Evolutionary conservation across 1,139 yeast species (phyloP).

Genomic region (Scheffersomyces lignicola): DNA sequence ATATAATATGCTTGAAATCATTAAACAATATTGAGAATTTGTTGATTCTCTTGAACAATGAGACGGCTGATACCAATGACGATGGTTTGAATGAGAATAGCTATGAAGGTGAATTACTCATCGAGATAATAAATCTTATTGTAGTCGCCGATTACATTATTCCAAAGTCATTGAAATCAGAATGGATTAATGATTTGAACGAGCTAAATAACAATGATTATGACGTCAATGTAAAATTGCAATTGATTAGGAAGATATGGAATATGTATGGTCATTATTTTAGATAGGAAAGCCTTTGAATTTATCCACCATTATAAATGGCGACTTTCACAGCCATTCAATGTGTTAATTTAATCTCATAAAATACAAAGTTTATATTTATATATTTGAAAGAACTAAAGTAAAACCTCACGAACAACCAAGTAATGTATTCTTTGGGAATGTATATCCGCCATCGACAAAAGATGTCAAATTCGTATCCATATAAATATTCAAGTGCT

Average conservation of each 20-base stretch:
- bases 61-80: slow-evolving; percentile 51
- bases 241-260: slow-evolving; percentile 54
- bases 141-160: slow-evolving; percentile 47
- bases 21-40: slow-evolving; percentile 61
- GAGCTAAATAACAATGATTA: slow-evolving; percentile 42
- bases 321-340: too few species aligned
- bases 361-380: too few species aligned
- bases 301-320: too few species aligned
- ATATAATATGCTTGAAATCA: slow-evolving; percentile 47
- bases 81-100: slow-evolving; percentile 37
- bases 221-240: slow-evolving; percentile 32
- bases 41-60: slow-evolving; percentile 25
- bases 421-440: slow-evolving; percentile 49
- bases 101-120: slow-evolving; percentile 53
- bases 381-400: too few species aligned
- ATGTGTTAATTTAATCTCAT: too few species aligned
- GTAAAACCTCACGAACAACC: slow-evolving; percentile 14
- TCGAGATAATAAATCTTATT: slow-evolving; percentile 59
- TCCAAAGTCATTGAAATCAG: slow-evolving; percentile 45
- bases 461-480: slow-evolving; percentile 67
- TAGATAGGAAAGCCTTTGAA: slow-evolving; percentile 23
- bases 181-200: slow-evolving; percentile 58
- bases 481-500: slow-evolving; percentile 61
- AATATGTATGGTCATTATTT: slow-evolving; percentile 49
- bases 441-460: slow-evolving; percentile 63